Conservation (phyloP, 768 basidiomycete species). For the Austroboletus eburneus region DNA sequence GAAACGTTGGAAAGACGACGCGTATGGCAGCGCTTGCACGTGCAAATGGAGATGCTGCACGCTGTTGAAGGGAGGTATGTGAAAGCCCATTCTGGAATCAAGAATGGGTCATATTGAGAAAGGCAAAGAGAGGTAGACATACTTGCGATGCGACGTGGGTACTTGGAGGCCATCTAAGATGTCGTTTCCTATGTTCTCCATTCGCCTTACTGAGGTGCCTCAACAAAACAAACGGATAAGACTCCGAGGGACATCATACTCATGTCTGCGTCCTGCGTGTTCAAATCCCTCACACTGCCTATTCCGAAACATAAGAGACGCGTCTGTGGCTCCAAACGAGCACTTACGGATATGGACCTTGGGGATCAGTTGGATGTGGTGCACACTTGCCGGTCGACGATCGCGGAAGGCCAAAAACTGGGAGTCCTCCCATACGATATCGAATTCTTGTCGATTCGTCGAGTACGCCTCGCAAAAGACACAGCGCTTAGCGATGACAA, state of each 20-base stretch:
- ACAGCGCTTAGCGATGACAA: constrained; percentile 3
- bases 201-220: constrained; percentile 47
- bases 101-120: neutral
- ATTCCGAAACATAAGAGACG: neutral
- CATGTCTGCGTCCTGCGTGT: constrained; percentile 41
- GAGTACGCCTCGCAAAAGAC: constrained; percentile 43
- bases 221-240: no score
- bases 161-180: constrained; percentile 48
- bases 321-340: neutral
- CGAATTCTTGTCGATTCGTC: constrained; percentile 37
- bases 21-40: constrained; percentile 66
- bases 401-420: constrained; percentile 56
- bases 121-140: constrained; percentile 4
- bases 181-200: constrained; percentile 48
- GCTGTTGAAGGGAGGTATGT: constrained; percentile 75
- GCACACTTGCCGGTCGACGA: constrained; percentile 41
- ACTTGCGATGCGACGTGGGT: constrained; percentile 45
- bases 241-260: constrained; percentile 31
- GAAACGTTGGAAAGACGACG: constrained; percentile 29
- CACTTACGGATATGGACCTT: constrained; percentile 47
- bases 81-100: constrained; percentile 64
- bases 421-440: constrained; percentile 52
- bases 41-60: constrained; percentile 75
- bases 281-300: constrained; percentile 56
- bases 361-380: constrained; percentile 51